phyloP scores from a whole-genome alignment of 306 rosid species.

The Trifolium repens region DNA sequence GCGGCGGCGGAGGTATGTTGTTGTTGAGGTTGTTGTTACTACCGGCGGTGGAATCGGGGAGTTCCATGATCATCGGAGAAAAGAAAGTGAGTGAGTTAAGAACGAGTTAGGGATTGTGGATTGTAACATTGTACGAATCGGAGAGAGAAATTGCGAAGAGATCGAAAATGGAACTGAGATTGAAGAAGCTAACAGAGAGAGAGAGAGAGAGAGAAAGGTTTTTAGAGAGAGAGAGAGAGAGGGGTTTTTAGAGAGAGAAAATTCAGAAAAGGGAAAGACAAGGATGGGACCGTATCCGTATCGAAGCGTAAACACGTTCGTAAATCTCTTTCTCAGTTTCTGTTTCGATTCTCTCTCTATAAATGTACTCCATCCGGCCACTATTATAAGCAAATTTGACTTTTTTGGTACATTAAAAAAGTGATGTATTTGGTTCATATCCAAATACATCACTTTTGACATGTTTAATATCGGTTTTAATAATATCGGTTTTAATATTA shows the following conservation, averaged over 20 bases:
- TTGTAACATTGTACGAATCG: slow-evolving; percentile 66
- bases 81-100: slow-evolving; percentile 45
- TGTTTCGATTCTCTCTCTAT: not conserved
- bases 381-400: no score
- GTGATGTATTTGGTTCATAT: no score
- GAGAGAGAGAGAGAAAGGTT: not conserved
- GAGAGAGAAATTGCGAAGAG: slow-evolving; percentile 23
- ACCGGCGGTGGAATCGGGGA: slow-evolving; percentile 63
- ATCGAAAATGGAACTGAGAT: slow-evolving; percentile 43
- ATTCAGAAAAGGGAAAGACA: slow-evolving; percentile 47
- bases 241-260: slow-evolving; percentile 29
- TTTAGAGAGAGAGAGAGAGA: slow-evolving; percentile 13
- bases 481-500: no score
- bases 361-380: no score
- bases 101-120: slow-evolving; percentile 49
- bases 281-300: slow-evolving; percentile 71
- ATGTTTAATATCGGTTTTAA: no score
- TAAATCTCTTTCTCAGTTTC: slow-evolving; percentile 38
- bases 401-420: no score
- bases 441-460: no score
- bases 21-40: slow-evolving; percentile 6
- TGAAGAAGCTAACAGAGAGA: not conserved
- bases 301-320: slow-evolving; percentile 42
- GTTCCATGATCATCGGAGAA: slow-evolving; percentile 86
- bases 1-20: not conserved